Conservation (phyloP, 768 basidiomycete genomes). For the Austroboletus eburneus region DNA sequence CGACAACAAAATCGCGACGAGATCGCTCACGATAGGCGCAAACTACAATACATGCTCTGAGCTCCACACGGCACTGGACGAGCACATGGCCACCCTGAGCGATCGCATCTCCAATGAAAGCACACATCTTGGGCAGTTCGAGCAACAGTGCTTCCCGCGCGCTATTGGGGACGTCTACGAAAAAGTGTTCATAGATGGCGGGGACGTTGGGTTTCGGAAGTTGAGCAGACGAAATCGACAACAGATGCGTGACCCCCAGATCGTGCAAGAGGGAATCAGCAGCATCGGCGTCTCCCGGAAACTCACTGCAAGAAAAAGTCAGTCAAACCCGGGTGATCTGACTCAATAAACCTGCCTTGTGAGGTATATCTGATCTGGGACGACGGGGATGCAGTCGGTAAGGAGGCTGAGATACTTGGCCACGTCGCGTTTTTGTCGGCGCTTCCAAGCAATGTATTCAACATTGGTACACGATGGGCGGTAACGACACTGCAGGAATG, state of each 20-base stretch:
- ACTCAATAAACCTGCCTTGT: slow-evolving; percentile 47
- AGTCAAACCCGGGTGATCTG: neutral
- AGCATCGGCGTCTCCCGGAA: slow-evolving; percentile 49
- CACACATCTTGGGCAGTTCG: slow-evolving; percentile 42
- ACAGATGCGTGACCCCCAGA: slow-evolving; percentile 48
- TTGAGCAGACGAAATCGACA: slow-evolving; percentile 54
- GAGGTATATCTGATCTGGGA: slow-evolving; percentile 47
- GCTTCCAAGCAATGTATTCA: slow-evolving; percentile 56
- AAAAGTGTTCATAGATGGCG: slow-evolving; percentile 34
- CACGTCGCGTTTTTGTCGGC: slow-evolving; percentile 49
- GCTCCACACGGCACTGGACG: slow-evolving; percentile 51
- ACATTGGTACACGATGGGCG: slow-evolving; percentile 38
- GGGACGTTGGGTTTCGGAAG: slow-evolving; percentile 32
- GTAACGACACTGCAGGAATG: slow-evolving; percentile 50
- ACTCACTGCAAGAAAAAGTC: slow-evolving; percentile 38
- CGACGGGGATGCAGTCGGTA: slow-evolving; percentile 47
- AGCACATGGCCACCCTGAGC: slow-evolving; percentile 44
- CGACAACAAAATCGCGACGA: neutral
- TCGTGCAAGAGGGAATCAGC: slow-evolving; percentile 49
- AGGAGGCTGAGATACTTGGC: slow-evolving; percentile 48
- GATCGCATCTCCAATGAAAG: slow-evolving; percentile 43
- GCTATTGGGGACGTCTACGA: slow-evolving; percentile 39
- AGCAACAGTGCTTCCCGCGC: slow-evolving; percentile 41
- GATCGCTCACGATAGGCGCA: slow-evolving; percentile 47
- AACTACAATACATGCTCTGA: slow-evolving; percentile 48